Percentiles rank a stretch among this genome's conserved stretches.
Evolutionary conservation across 108 stramenopile genomes (phyloP).

Genomic region (Cylindrotheca closterium): DNA sequence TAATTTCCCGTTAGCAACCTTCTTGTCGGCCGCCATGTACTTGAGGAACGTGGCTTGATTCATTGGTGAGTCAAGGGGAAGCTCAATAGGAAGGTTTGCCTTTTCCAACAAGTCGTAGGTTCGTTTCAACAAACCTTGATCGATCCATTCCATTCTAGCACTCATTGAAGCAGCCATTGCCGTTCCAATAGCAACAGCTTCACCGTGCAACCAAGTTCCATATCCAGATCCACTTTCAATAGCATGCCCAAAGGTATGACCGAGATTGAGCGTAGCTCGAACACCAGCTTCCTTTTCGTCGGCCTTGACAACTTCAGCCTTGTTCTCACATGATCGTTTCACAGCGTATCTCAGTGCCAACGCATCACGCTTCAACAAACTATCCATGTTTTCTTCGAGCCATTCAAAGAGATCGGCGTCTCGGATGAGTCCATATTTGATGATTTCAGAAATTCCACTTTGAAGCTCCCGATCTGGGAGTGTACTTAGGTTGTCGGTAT

Average conservation of each 20-base stretch:
- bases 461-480: conserved; percentile 94
- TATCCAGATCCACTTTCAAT: conserved; percentile 96
- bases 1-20: conserved; percentile 88
- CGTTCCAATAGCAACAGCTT: conserved; percentile 95
- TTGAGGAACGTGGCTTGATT: conserved; percentile 65
- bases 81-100: conserved; percentile 69
- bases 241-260: conserved; percentile 99
- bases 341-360: conserved; percentile 82
- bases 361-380: conserved; percentile 75
- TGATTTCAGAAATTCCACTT: conserved; percentile 90
- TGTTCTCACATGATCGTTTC: conserved; percentile 89
- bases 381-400: conserved; percentile 88
- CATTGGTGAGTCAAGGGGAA: conserved; percentile 84
- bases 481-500: conserved; percentile 79
- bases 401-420: conserved; percentile 92
- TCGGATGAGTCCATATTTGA: conserved; percentile 95
- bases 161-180: conserved; percentile 95
- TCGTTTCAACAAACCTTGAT: conserved; percentile 54
- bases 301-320: conserved; percentile 93
- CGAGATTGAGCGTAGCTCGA: conserved; percentile 96
- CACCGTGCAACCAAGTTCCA: conserved; percentile 94
- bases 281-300: conserved; percentile 95
- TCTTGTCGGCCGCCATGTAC: conserved; percentile 91
- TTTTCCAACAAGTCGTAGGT: conserved; percentile 61
- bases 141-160: conserved; percentile 87